These are phyloP conservation scores for Micractinium sp. DNA, from an alignment of 139 green algal genomes.

Conservation along the genomic window DNA sequence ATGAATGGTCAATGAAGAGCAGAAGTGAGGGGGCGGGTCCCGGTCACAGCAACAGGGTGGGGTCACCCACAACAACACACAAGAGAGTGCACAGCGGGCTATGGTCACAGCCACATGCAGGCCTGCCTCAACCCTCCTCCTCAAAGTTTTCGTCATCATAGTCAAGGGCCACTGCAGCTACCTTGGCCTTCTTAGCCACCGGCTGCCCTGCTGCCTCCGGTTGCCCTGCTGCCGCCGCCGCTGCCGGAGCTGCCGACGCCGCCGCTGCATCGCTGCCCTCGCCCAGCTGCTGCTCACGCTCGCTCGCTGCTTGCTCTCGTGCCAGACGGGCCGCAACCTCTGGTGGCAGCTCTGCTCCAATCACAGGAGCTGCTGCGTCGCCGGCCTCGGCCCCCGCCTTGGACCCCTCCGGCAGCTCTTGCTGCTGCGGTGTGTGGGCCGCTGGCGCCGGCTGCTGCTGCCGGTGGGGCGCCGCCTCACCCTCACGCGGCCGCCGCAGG, in stretches of 20 bases:
- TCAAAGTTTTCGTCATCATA: conserved; percentile 35
- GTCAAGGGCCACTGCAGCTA: not conserved
- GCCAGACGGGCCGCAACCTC: conserved; percentile 16
- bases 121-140: conserved; percentile 10
- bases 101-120: not conserved
- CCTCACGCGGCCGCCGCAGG: not conserved
- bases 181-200: conserved; percentile 5
- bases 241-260: conserved; percentile 5
- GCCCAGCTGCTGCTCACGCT: conserved; percentile 28
- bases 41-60: too few relatives aligned
- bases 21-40: too few relatives aligned
- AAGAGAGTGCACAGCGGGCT: too few relatives aligned
- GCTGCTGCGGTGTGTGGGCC: not conserved
- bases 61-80: too few relatives aligned
- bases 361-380: not conserved
- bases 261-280: not conserved
- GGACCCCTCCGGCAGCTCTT: not conserved
- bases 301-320: not conserved
- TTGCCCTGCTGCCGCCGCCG: not conserved
- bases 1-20: too few relatives aligned
- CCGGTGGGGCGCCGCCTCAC: not conserved
- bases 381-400: not conserved
- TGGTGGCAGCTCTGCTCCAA: conserved; percentile 32
- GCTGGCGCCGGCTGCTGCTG: not conserved
- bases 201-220: not conserved